Base-by-base conservation (phyloP, 139 green algal species). In the Nannochloris sp. region DNA sequence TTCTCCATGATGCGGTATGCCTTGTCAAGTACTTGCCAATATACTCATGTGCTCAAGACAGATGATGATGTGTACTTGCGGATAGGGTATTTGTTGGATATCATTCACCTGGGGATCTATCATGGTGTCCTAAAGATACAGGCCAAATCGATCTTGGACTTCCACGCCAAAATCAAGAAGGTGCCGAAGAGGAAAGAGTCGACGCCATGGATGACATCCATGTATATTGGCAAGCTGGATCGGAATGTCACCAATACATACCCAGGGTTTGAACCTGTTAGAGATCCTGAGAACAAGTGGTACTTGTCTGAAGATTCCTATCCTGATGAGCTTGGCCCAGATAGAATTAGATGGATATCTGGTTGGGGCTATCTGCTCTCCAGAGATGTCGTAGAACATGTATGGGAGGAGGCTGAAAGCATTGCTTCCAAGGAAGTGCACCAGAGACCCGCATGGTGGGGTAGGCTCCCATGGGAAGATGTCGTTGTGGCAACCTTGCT, bases 21-120 rank as follows among this genome's bases (percentile, higher is more conserved):
- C 6, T 56, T 84, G 3, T 62, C 59, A 10, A 66, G 62, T 1
- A 12, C 36, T 2, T 77, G 70, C 49, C 26, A 58, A 4, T 87
- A 69, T 51, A 88, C 82, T 0, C 82, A 88, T 37, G 66, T 88
- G 4, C 29, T 83, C 1, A 88, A 88, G 51, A 81, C 72, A 1
- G 82, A 88, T 45, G 82, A 88, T 29, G 82, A 88, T 51, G 79
- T 76, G 17, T 88, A 76, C 61, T 40, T 88, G 1, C 43, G 81
- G 11, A 45, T 70, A 4, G 45, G 50, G 3, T 56, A 72, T 16
- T 59, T 84, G 13, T 6, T 77, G 20, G 33, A 59, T 0, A 56
- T 66, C 11, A 66, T 66, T 23, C 13, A 66, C 9, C n/a, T n/a
- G 10, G 60, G 60, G 6, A 29, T 26, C 13, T 43, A 56, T 20